Base-by-base conservation (phyloP, 495 filamentous ascomycete genomes). In the Penicillium lagena region DNA sequence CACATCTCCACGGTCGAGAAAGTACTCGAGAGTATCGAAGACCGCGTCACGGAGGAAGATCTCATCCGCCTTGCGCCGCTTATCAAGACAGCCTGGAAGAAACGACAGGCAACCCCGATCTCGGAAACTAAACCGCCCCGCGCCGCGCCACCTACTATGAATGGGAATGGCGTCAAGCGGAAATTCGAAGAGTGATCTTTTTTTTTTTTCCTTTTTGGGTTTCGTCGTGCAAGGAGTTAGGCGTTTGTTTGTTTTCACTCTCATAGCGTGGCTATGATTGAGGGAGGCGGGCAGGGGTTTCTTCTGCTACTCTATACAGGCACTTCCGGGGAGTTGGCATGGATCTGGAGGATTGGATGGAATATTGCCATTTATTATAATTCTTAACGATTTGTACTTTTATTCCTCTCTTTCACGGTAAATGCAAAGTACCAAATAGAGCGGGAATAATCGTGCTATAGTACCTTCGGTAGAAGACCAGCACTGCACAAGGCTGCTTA, bases 1-100 rank as follows among this genome's bases (percentile, higher is more conserved):
- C 89, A 96, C 62, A 83, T 87, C 33, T 78, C 68, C 22, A 89
- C 85, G 0, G 88, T 94, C 1, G 67, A 83, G 14, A 86, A 81
- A 49, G 90, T 95, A 11, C 71, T 94, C 39, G 80, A 90, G 50
- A 90, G 85, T 63, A 94, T 96, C 41, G 65, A 78, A 44, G 89
- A 95, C 60, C 73, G 68, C 1, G 82, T 87, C 52, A 70, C 82
- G 40, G 60, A 86, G 62, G 63, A 84, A 38, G 80, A 87, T 51
- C 68, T 88, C 45, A 72, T 87, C 32, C 70, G 62, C 8, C 71
- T 74, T 1, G 81, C 80, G n/a, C 80, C 78, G 38, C 66, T 52
- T 27, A 87, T 94, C 46, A 79, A 81, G 49, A 74, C 81, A 36
- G 79, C 79, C 28, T 93, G 85, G 86, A 93, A 93, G 63, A 72